A percentile compares a stretch with the other conserved stretches of the same genome.
These are phyloP conservation scores for Aspergillus biplanus DNA, from an alignment of 495 filamentous ascomycete species.

Conservation along the genomic window DNA sequence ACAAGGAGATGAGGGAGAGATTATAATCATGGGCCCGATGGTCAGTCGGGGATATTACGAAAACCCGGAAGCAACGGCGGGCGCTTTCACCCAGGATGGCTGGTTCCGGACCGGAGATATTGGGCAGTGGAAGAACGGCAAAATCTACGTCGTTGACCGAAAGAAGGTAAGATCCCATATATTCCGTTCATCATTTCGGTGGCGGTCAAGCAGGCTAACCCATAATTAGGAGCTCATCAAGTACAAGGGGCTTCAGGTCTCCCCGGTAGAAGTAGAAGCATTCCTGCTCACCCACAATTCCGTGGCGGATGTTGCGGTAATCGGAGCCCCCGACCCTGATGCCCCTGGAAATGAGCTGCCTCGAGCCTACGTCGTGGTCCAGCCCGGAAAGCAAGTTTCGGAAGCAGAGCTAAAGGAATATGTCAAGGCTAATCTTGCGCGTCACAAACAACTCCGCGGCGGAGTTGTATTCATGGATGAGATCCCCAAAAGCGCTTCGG, in stretches of 20 bases:
- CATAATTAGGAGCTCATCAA: conserved; percentile 23
- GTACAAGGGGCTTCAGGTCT: conserved; percentile 27
- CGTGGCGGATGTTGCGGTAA: conserved; percentile 24
- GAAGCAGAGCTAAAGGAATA: conserved; percentile 22
- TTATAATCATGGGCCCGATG: conserved; percentile 23
- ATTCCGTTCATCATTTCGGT: not conserved
- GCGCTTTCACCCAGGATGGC: conserved; percentile 71
- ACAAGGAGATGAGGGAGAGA: conserved; percentile 19
- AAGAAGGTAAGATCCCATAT: conserved; percentile 17
- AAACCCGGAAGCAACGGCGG: conserved; percentile 72
- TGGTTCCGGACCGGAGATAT: conserved; percentile 92
- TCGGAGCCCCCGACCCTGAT: conserved; percentile 18
- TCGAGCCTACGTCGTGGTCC: conserved; percentile 28
- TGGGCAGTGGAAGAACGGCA: conserved; percentile 66
- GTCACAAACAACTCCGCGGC: conserved; percentile 25
- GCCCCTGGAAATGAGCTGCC: conserved; percentile 28
- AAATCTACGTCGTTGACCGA: conserved; percentile 23
- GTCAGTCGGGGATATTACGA: conserved; percentile 76
- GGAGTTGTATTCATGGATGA: conserved; percentile 24
- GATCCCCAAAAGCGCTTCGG: conserved; percentile 26
- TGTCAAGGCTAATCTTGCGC: conserved; percentile 22
- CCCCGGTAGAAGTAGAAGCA: conserved; percentile 27
- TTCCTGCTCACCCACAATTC: conserved; percentile 19
- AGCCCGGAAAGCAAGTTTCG: conserved; percentile 7
- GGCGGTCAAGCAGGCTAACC: conserved; percentile 1